These are phyloP conservation scores for Eucalyptus erythrocorys DNA, from an alignment of 345 rosid genomes.

Conservation along the genomic window DNA sequence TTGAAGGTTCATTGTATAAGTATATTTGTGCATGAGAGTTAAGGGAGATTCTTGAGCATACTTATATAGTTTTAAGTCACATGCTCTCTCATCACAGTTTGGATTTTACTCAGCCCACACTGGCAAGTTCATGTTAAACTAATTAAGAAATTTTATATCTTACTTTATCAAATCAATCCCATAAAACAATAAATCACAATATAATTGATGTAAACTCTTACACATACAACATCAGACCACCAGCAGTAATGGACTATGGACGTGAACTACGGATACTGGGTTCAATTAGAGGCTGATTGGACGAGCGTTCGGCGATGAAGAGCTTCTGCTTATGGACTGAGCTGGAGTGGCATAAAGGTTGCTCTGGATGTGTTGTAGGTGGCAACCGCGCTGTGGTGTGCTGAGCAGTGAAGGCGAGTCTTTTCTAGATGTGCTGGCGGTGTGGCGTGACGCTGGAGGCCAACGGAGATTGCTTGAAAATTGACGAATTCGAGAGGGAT, in stretches of 20 bases:
- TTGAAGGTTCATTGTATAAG: too few species aligned
- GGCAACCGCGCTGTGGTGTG: not conserved
- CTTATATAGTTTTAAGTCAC: too few species aligned
- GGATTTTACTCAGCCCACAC: fast-evolving
- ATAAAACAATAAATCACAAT: too few species aligned
- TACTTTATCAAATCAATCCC: fast-evolving
- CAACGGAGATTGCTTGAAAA: not conserved
- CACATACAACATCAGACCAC: not conserved
- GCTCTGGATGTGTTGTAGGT: not conserved
- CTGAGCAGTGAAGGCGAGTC: not conserved
- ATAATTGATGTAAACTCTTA: too few species aligned
- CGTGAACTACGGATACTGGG: not conserved
- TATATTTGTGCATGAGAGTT: too few species aligned
- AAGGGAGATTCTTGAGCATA: too few species aligned
- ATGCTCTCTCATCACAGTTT: too few species aligned
- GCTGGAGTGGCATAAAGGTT: not conserved
- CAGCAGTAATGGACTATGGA: not conserved
- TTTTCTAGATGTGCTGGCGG: not conserved
- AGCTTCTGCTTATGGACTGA: not conserved
- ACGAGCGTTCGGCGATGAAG: not conserved
- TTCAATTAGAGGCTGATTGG: not conserved
- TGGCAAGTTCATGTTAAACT: too few species aligned
- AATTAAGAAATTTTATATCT: too few species aligned
- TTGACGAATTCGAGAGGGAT: not conserved
- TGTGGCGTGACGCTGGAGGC: not conserved